Evolutionary conservation across 768 basidiomycete species (phyloP).

Genomic region (Boletus reticulatus): DNA sequence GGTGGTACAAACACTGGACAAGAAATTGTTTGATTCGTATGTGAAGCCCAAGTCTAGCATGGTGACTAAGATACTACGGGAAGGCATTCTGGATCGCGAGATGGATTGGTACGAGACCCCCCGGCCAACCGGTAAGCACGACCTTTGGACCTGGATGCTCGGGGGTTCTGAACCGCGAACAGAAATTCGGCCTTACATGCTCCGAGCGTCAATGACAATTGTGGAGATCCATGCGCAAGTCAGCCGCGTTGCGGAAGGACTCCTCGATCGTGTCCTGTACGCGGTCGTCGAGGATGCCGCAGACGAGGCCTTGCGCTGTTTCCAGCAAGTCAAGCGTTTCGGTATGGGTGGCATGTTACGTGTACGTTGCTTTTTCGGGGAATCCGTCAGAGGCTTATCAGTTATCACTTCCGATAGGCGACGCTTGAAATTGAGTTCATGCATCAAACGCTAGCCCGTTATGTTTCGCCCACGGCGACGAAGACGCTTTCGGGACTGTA

Average conservation of each 20-base stretch:
- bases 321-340: slow-evolving; percentile 86
- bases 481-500: slow-evolving; percentile 89
- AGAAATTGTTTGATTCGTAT: slow-evolving; percentile 86
- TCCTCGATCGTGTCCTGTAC: slow-evolving; percentile 80
- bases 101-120: slow-evolving; percentile 96
- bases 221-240: slow-evolving; percentile 93
- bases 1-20: slow-evolving; percentile 82
- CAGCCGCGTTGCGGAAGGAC: slow-evolving; percentile 70
- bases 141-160: neutral
- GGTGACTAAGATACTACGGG: slow-evolving; percentile 64
- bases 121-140: slow-evolving; percentile 76
- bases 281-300: slow-evolving; percentile 82
- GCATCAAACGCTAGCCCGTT: slow-evolving; percentile 91
- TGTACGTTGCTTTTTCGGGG: slow-evolving; percentile 38
- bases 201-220: slow-evolving; percentile 80
- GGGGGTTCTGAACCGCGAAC: slow-evolving; percentile 13
- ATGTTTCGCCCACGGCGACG: slow-evolving; percentile 78
- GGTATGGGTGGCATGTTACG: slow-evolving; percentile 99
- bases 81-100: slow-evolving; percentile 72
- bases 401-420: slow-evolving; percentile 53
- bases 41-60: slow-evolving; percentile 75
- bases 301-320: slow-evolving; percentile 77
- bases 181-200: slow-evolving; percentile 97
- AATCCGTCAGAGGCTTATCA: neutral
- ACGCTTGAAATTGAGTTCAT: slow-evolving; percentile 99